Evolutionary conservation across 2,329 filamentous ascomycete genomes (phyloP).

Genomic region (Sordariomycetes sp.): DNA sequence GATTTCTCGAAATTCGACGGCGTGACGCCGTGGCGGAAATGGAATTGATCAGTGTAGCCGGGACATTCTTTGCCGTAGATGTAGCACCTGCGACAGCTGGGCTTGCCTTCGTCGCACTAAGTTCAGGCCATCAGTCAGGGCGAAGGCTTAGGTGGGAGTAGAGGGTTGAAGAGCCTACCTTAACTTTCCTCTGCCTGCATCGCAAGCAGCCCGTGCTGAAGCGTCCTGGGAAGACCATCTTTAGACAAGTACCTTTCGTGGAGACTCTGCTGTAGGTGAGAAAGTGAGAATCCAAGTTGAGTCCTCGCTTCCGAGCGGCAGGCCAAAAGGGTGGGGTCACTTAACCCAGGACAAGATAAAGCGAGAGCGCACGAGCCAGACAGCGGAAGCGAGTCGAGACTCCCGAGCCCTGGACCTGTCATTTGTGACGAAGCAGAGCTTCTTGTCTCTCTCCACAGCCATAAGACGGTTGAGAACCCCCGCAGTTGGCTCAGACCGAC

Average conservation of each 20-base stretch:
- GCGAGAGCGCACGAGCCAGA: too few relatives aligned
- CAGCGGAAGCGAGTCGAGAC: too few relatives aligned
- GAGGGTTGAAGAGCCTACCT: constrained; percentile 16
- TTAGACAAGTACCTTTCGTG: background rate
- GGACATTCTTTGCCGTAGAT: constrained; percentile 21
- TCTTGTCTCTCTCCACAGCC: too few relatives aligned
- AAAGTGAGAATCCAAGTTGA: background rate
- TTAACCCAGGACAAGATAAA: too few relatives aligned
- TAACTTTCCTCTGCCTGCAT: constrained; percentile 19
- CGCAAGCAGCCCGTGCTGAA: constrained; percentile 19
- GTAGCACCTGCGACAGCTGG: constrained; percentile 19
- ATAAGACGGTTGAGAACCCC: too few relatives aligned
- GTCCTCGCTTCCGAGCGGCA: too few relatives aligned
- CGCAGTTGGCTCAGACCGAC: too few relatives aligned
- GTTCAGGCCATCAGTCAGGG: background rate
- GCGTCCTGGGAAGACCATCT: constrained; percentile 18
- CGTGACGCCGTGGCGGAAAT: constrained; percentile 17
- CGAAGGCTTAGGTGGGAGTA: constrained; percentile 5
- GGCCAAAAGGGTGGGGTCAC: too few relatives aligned
- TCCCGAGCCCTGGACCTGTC: too few relatives aligned
- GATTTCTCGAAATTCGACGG: constrained; percentile 3
- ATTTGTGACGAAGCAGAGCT: too few relatives aligned
- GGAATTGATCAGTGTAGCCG: constrained; percentile 24
- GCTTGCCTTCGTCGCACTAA: constrained; percentile 22
- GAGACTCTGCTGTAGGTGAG: background rate